phyloP scores from a whole-genome alignment of 2,329 filamentous ascomycete genomes.

The Fusarium denticulatum region DNA sequence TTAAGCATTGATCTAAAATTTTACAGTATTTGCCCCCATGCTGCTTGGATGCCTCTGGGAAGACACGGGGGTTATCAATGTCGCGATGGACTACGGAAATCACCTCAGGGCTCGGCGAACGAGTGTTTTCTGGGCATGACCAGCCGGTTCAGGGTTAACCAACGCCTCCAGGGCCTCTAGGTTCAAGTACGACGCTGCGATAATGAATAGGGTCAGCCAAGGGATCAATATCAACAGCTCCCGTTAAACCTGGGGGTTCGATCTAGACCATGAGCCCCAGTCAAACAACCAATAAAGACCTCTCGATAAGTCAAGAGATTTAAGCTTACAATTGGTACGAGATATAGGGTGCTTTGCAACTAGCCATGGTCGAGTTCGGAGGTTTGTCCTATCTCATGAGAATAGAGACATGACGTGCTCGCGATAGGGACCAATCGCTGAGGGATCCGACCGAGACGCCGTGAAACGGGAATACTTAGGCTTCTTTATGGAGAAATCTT shows the following conservation, averaged over 20 bases:
- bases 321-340: background rate
- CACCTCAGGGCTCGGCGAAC: slow-evolving; percentile 35
- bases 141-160: background rate
- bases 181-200: background rate
- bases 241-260: background rate
- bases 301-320: slow-evolving; percentile 25
- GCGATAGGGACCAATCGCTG: slow-evolving; percentile 35
- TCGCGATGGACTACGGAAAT: slow-evolving; percentile 40
- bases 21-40: background rate
- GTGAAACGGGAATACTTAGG: background rate
- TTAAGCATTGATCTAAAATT: background rate
- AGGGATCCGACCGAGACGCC: slow-evolving; percentile 34
- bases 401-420: slow-evolving; percentile 38
- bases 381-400: slow-evolving; percentile 16
- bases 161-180: background rate
- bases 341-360: background rate
- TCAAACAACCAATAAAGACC: slow-evolving; percentile 31
- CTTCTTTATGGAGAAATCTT: background rate
- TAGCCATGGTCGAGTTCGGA: slow-evolving; percentile 17
- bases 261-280: background rate
- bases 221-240: too few relatives aligned
- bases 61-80: slow-evolving; percentile 26
- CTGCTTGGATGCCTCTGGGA: background rate
- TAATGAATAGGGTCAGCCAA: too few relatives aligned
- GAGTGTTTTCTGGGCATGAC: background rate